A percentile compares a stretch with the other conserved stretches of the same genome.
These are phyloP conservation scores for Dillenia suffruticosa DNA, from an alignment of 164 flowering plant genomes.

Conservation along the genomic window DNA sequence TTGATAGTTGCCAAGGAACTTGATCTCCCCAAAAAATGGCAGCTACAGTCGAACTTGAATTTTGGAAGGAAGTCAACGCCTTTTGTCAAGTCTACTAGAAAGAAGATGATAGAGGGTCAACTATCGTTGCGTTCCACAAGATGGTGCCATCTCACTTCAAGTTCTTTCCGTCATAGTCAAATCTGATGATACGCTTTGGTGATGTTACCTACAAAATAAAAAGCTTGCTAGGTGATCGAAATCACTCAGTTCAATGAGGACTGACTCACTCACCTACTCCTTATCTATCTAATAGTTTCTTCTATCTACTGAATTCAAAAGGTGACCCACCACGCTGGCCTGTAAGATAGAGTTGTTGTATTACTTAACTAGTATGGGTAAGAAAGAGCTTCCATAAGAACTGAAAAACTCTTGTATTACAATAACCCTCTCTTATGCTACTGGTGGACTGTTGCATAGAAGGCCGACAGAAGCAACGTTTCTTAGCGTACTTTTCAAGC, in stretches of 20 bases:
- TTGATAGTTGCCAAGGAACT: background rate
- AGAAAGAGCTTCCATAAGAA: too few species aligned
- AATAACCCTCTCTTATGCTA: slow-evolving; percentile 17
- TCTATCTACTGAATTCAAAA: too few species aligned
- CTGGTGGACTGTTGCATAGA: slow-evolving; percentile 16
- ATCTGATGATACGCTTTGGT: background rate
- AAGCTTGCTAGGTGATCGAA: background rate
- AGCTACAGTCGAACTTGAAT: too few species aligned
- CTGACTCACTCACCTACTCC: too few species aligned
- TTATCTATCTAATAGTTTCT: too few species aligned
- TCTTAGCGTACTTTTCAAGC: slow-evolving; percentile 12
- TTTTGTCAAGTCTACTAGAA: background rate
- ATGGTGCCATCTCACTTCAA: background rate
- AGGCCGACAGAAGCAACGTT: slow-evolving; percentile 12
- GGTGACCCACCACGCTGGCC: too few species aligned
- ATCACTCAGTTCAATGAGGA: background rate
- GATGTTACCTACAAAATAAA: background rate
- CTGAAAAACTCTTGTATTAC: slow-evolving; percentile 8
- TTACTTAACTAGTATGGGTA: too few species aligned
- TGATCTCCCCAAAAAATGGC: too few species aligned
- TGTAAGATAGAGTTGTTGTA: too few species aligned
- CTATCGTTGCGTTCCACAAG: background rate
- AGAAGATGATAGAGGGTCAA: background rate
- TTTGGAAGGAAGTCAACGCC: too few species aligned
- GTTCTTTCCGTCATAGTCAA: background rate